Evolutionary conservation across 2,329 filamentous ascomycete species (phyloP).

Genomic region (Trichoderma sp.): DNA sequence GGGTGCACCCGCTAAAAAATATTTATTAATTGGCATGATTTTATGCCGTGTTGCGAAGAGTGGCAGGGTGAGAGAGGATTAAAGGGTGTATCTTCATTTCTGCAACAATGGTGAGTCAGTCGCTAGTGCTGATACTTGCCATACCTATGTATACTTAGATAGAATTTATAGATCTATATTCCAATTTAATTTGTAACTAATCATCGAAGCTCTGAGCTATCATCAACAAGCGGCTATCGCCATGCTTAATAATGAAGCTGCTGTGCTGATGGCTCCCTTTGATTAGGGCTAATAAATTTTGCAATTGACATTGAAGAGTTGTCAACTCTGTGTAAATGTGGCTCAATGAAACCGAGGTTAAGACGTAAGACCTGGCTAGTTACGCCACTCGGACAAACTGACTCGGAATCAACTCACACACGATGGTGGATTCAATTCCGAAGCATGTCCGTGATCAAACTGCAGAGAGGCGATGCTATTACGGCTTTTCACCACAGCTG

Average conservation of each 20-base stretch:
- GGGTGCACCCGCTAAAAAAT: conserved; percentile 1
- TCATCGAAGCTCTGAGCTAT: neutral
- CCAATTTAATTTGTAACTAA: neutral
- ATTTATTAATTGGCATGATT: neutral
- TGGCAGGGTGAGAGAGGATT: neutral
- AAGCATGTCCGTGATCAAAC: neutral
- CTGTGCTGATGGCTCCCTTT: too few relatives aligned
- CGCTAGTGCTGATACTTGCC: neutral
- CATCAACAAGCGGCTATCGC: neutral
- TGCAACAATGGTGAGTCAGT: neutral
- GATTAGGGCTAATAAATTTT: neutral
- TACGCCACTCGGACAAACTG: neutral
- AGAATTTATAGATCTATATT: neutral
- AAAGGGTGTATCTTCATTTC: neutral
- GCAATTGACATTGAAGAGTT: neutral
- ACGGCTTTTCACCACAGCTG: neutral
- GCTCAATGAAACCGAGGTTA: neutral
- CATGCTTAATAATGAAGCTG: neutral
- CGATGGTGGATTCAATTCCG: neutral
- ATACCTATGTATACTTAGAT: neutral
- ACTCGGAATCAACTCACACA: neutral
- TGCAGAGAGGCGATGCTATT: neutral
- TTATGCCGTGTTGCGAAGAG: neutral
- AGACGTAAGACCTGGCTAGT: neutral
- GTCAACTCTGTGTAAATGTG: neutral